phyloP scores from a whole-genome alignment of 176 grass and related monocot species.

The Triticum dicoccoides region DNA sequence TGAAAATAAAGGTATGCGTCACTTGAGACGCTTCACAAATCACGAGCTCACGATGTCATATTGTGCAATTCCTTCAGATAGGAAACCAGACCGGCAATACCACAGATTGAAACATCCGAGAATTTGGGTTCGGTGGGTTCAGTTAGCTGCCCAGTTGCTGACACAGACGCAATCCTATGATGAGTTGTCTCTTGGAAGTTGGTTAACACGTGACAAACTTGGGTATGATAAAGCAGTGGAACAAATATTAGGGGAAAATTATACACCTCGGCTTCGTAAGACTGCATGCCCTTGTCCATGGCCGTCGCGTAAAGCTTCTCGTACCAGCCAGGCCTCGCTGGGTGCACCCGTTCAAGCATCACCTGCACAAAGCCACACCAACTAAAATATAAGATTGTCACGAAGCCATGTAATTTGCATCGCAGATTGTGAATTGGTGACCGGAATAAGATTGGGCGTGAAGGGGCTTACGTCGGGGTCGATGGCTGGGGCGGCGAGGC shows the following conservation, averaged over 20 bases:
- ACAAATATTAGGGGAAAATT: background rate
- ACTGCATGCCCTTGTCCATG: slow-evolving; percentile 51
- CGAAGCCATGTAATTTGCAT: background rate
- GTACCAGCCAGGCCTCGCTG: slow-evolving; percentile 65
- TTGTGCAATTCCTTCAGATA: background rate
- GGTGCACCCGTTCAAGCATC: slow-evolving; percentile 61
- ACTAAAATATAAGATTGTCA: background rate
- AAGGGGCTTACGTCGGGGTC: slow-evolving; percentile 46
- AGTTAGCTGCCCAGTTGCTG: background rate
- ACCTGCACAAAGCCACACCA: slow-evolving; percentile 32
- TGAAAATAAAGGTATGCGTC: background rate
- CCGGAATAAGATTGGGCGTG: no score
- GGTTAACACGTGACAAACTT: background rate
- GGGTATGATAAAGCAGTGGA: background rate
- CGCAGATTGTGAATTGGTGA: background rate
- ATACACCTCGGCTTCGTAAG: slow-evolving; percentile 76
- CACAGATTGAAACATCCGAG: background rate
- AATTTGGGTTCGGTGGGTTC: background rate
- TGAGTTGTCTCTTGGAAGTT: background rate
- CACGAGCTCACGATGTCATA: background rate
- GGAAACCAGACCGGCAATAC: background rate
- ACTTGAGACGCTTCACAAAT: background rate
- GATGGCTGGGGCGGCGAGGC: slow-evolving; percentile 26
- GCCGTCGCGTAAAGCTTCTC: slow-evolving; percentile 62
- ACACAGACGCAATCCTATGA: background rate